A percentile compares a stretch with the other conserved stretches of the same genome.
Evolutionary conservation across 2,329 filamentous ascomycete genomes (phyloP).

Genomic region (Sphaceloma murrayae): DNA sequence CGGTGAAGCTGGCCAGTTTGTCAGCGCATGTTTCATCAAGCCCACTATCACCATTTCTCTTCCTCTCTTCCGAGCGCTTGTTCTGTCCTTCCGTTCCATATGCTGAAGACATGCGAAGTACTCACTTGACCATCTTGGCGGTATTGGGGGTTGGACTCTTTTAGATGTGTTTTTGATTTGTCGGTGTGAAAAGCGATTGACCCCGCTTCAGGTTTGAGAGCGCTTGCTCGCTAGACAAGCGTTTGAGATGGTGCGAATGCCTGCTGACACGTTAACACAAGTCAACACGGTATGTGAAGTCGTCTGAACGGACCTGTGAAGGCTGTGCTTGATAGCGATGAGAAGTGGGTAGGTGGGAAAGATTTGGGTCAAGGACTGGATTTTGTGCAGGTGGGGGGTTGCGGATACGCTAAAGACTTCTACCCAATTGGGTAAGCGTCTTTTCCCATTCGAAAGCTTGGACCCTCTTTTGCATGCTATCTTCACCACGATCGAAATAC

Average conservation of each 20-base stretch:
- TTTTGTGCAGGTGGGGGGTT: conserved; percentile 16
- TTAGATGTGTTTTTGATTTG: conserved; percentile 22
- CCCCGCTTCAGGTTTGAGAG: conserved; percentile 24
- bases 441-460: not conserved
- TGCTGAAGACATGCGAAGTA: too few relatives aligned
- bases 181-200: conserved; percentile 18
- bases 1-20: conserved; percentile 70
- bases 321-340: conserved; percentile 15
- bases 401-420: conserved; percentile 13
- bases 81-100: too few relatives aligned
- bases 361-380: conserved; percentile 15
- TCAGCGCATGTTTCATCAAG: conserved; percentile 40
- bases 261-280: too few relatives aligned
- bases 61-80: conserved; percentile 1
- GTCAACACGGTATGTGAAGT: too few relatives aligned
- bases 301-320: conserved; percentile 15
- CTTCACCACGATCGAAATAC: too few relatives aligned
- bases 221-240: conserved; percentile 15
- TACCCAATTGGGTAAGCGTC: conserved; percentile 14
- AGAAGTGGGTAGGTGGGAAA: conserved; percentile 7
- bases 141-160: conserved; percentile 45
- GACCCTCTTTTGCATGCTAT: too few relatives aligned
- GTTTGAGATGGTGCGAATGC: conserved; percentile 7
- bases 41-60: not conserved
- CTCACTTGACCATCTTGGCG: conserved; percentile 99